Conservation (phyloP, 2,329 filamentous ascomycete genomes). For the Drechslerella coelobrocha region DNA sequence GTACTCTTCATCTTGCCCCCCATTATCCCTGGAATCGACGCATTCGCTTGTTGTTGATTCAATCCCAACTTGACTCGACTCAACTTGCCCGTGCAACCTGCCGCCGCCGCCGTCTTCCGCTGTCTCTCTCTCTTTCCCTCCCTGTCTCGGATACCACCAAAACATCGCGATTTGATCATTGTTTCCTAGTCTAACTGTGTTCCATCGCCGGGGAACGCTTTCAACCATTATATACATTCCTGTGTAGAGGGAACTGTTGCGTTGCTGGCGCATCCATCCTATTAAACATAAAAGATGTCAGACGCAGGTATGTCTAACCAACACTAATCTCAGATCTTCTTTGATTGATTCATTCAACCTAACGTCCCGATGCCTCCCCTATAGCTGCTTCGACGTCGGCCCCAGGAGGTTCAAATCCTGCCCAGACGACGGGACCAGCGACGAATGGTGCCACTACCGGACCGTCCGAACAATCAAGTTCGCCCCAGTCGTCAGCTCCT, state of each 20-base stretch:
- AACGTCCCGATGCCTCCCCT: not conserved
- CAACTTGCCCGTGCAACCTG: conserved; percentile 1
- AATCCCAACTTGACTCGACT: conserved; percentile 1
- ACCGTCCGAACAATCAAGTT: not conserved
- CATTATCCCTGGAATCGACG: conserved; percentile 21
- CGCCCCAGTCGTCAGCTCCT: not conserved
- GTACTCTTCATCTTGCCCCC: too few relatives aligned
- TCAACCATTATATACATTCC: not conserved
- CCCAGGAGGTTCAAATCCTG: conserved; percentile 4
- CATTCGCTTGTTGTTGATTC: conserved; percentile 48
- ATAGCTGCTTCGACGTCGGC: not conserved
- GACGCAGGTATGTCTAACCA: conserved; percentile 35
- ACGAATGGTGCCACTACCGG: not conserved
- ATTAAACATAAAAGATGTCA: conserved; percentile 18
- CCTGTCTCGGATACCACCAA: not conserved
- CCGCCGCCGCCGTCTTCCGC: not conserved
- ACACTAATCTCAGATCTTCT: not conserved
- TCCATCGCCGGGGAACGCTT: not conserved
- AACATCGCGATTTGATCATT: not conserved
- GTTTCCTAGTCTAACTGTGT: too few relatives aligned
- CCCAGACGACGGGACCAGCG: conserved; percentile 6
- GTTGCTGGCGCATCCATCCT: not conserved
- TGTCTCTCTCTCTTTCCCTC: not conserved
- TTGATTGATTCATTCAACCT: not conserved
- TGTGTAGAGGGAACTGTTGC: too few relatives aligned